Evolutionary conservation across 257 asterid species (phyloP), one percentile per base, ranked within the genome.

Genomic region (Solanum microdontum): DNA sequence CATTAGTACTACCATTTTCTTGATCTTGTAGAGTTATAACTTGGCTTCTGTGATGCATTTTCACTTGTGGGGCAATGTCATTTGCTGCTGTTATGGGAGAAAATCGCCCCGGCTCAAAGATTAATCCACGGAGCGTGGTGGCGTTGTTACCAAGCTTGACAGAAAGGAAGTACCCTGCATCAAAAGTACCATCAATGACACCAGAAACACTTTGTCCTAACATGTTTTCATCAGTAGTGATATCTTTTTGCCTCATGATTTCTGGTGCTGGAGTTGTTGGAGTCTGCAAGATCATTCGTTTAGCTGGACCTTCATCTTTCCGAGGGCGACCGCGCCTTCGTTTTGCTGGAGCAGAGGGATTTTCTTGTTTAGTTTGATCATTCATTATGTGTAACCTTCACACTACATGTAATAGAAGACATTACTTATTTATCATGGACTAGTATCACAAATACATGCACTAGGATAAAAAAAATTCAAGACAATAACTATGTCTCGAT

Each of bases 31-130:
- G 58, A 17, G 79, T 39, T 7, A 84, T 28, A 17, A 55, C 85
- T 32, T 24, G 62, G 4, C 39, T 88, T 74, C 87, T 84, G 1
- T 77, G 66, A 13, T 83, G 34, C 89, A 88, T 88, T 73, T 73
- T 85, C 62, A 84, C 89, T n/a, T 88, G 84, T 30, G 89, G 89
- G 30, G 87, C 89, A 6, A 88, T 74, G 68, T 88, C 89, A 58
- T 74, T 88, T 74, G 28, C 89, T 83, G 85, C 85, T 55, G 89
- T 83, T 30, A 88, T 77, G 8, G 89, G 89, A 39, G 80, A 77
- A 74, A 69, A 88, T 33, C 69, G 58, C 6, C 87, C 89, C 8
- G 87, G 87, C 36, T 84, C 82, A 74, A 88, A 88, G 68, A 88
- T 77, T 23, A 84, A 69, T 28, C 89, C 89, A 48, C 87, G 80